Base-by-base conservation (phyloP, 2,329 filamentous ascomycete species). In the Fusarium sp. region DNA sequence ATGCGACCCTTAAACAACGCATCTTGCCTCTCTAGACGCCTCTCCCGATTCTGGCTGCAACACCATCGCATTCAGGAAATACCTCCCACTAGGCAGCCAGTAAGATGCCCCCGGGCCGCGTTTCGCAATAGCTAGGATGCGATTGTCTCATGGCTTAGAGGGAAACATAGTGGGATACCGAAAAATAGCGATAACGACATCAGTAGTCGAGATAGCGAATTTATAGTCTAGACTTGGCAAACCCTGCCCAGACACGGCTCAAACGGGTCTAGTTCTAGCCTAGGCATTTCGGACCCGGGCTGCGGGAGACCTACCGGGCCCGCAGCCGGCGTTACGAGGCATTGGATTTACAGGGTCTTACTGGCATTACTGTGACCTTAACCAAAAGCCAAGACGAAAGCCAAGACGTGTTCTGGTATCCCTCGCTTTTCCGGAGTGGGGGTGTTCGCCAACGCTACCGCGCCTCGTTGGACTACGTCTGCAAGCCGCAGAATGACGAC, bases 161-260 rank as follows among this genome's bases (percentile, higher is more conserved):
- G 19, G 33, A 42, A 26, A 5, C 17, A 21, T n/a, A 51, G 52
- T 47, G 51, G 57, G 52, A 58, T 53, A 15, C 39, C 49, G 1
- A 36, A 33, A 47, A 55, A n/a, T 38, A 7, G 21, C 21, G 56
- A 67, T 67, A 67, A 67, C 65, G 62, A 67, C 65, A 67, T 67
- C 39, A 24, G 2, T 6, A 43, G 42, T 50, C 57, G 9, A 39
- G 57, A 67, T 67, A 67, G 44, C 65, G 65, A 67, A 67, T 67
- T 31, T 47, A 44, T 53, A 57, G 53, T 33, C 46, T 53, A 43
- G 34, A 42, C 51, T 24, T 21, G 19, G 22, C 46, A 47, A 26
- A 10, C 19, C 19, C 19, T 19, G 19, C 19, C 19, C 19, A 19
- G 19, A 19, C 19, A 19, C 40, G 39, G 22, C 53, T 47, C 1